These are phyloP conservation scores for Bombardia bombarda DNA, from an alignment of 495 filamentous ascomycete genomes.

Conservation along the genomic window DNA sequence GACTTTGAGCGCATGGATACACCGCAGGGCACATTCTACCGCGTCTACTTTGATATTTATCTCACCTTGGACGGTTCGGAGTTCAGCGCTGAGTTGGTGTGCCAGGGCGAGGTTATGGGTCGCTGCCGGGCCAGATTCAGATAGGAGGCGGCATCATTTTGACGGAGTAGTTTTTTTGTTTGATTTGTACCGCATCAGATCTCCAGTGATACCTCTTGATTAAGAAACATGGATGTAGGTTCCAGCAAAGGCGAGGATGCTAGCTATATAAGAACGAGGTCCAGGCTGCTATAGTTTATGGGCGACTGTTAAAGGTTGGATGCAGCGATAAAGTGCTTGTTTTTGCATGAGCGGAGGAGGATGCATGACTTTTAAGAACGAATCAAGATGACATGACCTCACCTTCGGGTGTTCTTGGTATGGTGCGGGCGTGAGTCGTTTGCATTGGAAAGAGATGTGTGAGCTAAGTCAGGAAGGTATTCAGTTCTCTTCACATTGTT, in stretches of 20 bases:
- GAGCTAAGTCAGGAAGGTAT: too few relatives aligned
- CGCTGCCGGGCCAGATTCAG: conserved; percentile 84
- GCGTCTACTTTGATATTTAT: conserved; percentile 72
- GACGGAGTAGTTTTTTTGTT: conserved; percentile 15
- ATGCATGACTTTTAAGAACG: conserved; percentile 1
- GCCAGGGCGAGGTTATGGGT: conserved; percentile 98
- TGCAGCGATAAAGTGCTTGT: neutral
- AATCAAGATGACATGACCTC: conserved; percentile 5
- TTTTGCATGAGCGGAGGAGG: neutral
- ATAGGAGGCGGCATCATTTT: conserved; percentile 21
- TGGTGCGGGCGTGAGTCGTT: too few relatives aligned
- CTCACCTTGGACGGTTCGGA: conserved; percentile 94
- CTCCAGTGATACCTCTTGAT: conserved; percentile 31
- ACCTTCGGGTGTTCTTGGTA: too few relatives aligned
- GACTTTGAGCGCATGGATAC: conserved; percentile 99
- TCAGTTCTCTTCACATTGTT: too few relatives aligned
- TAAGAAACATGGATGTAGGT: too few relatives aligned
- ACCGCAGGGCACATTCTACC: conserved; percentile 96
- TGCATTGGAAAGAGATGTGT: too few relatives aligned
- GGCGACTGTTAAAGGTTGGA: too few relatives aligned
- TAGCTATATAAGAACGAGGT: too few relatives aligned
- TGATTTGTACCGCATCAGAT: conserved; percentile 20
- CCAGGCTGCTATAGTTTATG: too few relatives aligned
- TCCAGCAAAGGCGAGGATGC: too few relatives aligned
- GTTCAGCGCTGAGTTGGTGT: conserved; percentile 96